A percentile compares a stretch with the other conserved stretches of the same genome.
Evolutionary conservation across 192 early-diverging fungal species (phyloP).

Genomic region (Backusella macrospora): DNA sequence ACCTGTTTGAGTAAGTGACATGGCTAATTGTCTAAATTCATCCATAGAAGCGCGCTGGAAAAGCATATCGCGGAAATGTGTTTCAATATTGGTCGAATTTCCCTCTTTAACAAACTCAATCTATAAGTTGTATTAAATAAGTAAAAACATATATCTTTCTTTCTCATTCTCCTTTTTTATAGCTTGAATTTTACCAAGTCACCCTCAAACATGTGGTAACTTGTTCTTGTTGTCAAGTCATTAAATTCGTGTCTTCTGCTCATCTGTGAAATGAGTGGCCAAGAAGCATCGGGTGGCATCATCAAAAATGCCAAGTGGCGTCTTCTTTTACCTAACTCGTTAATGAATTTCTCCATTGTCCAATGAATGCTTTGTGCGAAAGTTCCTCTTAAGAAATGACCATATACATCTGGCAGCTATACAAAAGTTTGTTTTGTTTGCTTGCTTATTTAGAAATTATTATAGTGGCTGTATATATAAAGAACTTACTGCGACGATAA

Average conservation of each 20-base stretch:
- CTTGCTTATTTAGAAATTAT: background rate
- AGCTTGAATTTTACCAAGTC: slow-evolving; percentile 40
- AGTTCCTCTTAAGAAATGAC: slow-evolving; percentile 46
- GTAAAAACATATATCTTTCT: slow-evolving; percentile 20
- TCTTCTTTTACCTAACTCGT: slow-evolving; percentile 55
- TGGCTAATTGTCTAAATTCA: slow-evolving; percentile 60
- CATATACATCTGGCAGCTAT: slow-evolving; percentile 58
- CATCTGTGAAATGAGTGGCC: slow-evolving; percentile 78
- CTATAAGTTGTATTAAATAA: slow-evolving; percentile 20
- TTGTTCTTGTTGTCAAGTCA: slow-evolving; percentile 48
- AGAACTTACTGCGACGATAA: slow-evolving; percentile 52
- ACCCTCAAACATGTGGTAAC: slow-evolving; percentile 50
- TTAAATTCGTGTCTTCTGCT: slow-evolving; percentile 57
- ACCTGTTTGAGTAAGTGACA: slow-evolving; percentile 43
- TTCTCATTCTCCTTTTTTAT: background rate
- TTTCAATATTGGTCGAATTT: slow-evolving; percentile 63
- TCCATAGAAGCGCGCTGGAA: slow-evolving; percentile 75
- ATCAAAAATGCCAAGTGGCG: slow-evolving; percentile 51
- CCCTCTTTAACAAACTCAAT: slow-evolving; percentile 63
- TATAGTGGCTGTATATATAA: background rate
- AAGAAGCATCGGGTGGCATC: slow-evolving; percentile 73
- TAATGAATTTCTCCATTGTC: slow-evolving; percentile 61
- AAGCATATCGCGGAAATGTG: slow-evolving; percentile 69
- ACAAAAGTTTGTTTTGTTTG: background rate
- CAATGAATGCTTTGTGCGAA: slow-evolving; percentile 57